Evolutionary conservation across 192 early-diverging fungal species (phyloP).

Genomic region (Mortierella hygrophila): DNA sequence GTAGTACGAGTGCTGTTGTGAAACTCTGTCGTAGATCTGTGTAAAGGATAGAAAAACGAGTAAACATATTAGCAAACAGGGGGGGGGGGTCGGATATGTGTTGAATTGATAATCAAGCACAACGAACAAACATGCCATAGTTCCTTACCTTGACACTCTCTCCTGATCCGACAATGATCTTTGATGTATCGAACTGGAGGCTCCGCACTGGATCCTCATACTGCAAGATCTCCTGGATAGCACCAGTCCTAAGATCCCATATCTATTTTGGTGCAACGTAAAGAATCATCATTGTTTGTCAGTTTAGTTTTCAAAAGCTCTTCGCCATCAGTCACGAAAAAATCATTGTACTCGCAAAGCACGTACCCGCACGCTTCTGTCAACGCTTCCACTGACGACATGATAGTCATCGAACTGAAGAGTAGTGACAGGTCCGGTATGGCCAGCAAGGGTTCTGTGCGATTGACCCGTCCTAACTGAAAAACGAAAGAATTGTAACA

Average conservation of each 20-base stretch:
- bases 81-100: not conserved
- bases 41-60: not conserved
- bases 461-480: slow-evolving; percentile 78
- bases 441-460: slow-evolving; percentile 77
- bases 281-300: not conserved
- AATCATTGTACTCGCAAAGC: too few relatives aligned
- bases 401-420: slow-evolving; percentile 78
- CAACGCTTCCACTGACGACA: slow-evolving; percentile 80
- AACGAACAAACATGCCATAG: not conserved
- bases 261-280: slow-evolving; percentile 41
- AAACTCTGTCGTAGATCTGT: slow-evolving; percentile 71
- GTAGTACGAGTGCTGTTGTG: slow-evolving; percentile 74
- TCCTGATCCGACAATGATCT: slow-evolving; percentile 69
- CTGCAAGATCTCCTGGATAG: slow-evolving; percentile 67
- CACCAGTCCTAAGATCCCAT: slow-evolving; percentile 83
- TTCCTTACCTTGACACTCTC: slow-evolving; percentile 58
- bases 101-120: not conserved
- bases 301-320: not conserved
- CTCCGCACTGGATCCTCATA: slow-evolving; percentile 66
- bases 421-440: slow-evolving; percentile 69
- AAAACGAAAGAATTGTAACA: not conserved
- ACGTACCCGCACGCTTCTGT: slow-evolving; percentile 71
- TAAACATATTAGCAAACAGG: not conserved
- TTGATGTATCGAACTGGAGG: slow-evolving; percentile 66
- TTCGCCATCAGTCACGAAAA: not conserved